Percentiles rank a stretch among this genome's conserved stretches.
phyloP scores from a whole-genome alignment of 2,329 filamentous ascomycete genomes.

The Trichoderma cornu-damae region DNA sequence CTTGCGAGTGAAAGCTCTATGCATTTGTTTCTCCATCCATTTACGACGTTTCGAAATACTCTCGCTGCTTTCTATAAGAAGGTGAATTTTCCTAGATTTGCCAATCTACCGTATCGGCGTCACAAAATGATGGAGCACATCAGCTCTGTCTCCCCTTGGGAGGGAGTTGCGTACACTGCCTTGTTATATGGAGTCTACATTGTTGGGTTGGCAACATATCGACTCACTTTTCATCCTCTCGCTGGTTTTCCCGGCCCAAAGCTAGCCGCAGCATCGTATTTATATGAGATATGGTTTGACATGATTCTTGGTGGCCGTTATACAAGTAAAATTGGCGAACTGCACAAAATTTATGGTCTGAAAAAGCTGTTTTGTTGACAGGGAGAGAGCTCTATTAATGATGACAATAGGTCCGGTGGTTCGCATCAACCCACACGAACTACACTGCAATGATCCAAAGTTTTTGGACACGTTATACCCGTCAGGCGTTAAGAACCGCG shows the following conservation, averaged over 20 bases:
- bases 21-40: too few relatives aligned
- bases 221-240: conserved; percentile 22
- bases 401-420: conserved; percentile 25
- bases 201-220: conserved; percentile 11
- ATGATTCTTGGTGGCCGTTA: conserved; percentile 21
- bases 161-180: neutral
- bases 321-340: conserved; percentile 21
- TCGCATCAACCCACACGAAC: conserved; percentile 27
- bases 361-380: neutral
- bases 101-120: neutral
- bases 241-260: conserved; percentile 23
- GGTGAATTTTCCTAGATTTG: neutral
- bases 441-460: conserved; percentile 28
- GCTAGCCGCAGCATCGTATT: conserved; percentile 23
- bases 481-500: conserved; percentile 17
- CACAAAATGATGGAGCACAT: neutral
- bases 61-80: too few relatives aligned
- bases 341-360: conserved; percentile 27
- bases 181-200: neutral
- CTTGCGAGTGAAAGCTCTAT: too few relatives aligned
- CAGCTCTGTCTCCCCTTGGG: neutral
- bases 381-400: neutral
- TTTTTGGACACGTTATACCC: conserved; percentile 27
- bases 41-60: too few relatives aligned
- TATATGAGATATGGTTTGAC: conserved; percentile 27